A percentile compares a stretch with the other conserved stretches of the same genome.
phyloP scores from a whole-genome alignment of 2,329 filamentous ascomycete species.

The Dryadomyces quercivorus region DNA sequence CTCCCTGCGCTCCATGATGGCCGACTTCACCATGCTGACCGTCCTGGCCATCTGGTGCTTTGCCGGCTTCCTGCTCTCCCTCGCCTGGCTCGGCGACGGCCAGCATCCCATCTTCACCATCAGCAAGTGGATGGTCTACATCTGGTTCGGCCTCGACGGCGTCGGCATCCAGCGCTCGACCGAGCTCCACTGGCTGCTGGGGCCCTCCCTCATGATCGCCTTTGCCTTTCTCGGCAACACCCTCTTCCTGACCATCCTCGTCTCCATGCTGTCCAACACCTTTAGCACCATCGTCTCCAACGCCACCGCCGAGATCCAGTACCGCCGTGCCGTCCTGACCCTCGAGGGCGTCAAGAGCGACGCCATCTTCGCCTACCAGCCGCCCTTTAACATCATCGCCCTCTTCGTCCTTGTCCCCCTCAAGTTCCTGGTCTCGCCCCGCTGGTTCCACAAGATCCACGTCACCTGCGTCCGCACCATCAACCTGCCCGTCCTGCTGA shows the following conservation, averaged over 20 bases:
- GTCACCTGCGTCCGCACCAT: constrained; percentile 62
- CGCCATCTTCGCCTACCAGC: constrained; percentile 70
- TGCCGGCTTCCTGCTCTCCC: constrained; percentile 64
- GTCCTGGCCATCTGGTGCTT: constrained; percentile 73
- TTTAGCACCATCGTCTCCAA: constrained; percentile 69
- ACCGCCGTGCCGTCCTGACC: constrained; percentile 66
- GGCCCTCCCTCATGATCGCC: constrained; percentile 66
- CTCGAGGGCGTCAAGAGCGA: constrained; percentile 80
- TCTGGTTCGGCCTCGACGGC: constrained; percentile 80
- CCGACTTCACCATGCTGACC: constrained; percentile 69
- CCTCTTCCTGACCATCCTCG: constrained; percentile 76
- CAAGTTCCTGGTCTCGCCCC: constrained; percentile 63
- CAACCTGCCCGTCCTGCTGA: constrained; percentile 62
- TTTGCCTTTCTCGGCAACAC: constrained; percentile 83
- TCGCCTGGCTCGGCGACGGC: constrained; percentile 65
- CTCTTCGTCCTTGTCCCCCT: constrained; percentile 62
- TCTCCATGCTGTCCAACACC: constrained; percentile 77
- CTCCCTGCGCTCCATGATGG: constrained; percentile 72
- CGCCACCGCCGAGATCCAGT: constrained; percentile 73
- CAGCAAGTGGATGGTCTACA: constrained; percentile 85
- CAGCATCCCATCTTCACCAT: constrained; percentile 54
- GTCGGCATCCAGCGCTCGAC: constrained; percentile 48
- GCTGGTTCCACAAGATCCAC: constrained; percentile 87
- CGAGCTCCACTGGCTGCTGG: constrained; percentile 69
- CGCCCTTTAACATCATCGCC: constrained; percentile 73